Base-by-base conservation (phyloP, 176 grass and related monocot genomes). In the Oryza coarctata region DNA sequence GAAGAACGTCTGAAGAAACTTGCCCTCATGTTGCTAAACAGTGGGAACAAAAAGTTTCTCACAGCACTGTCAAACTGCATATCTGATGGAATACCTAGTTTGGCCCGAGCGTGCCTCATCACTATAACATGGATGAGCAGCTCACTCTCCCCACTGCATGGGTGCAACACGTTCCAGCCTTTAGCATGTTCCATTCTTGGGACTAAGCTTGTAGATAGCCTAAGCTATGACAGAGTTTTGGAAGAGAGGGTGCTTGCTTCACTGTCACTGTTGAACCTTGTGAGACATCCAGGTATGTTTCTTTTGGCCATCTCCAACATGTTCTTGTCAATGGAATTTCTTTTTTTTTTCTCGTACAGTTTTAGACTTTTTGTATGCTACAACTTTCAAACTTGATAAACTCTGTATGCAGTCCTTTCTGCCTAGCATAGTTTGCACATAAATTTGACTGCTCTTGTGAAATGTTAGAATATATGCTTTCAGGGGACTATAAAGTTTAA, bases 171-270 rank as follows among this genome's bases (percentile, higher is more conserved):
- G 71, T 87, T 93, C 71, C 88, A 91, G 80, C 84, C 87, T 70
- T 86, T 94, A 65, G 86, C 88, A 13, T 95, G 87, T 31, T 89
- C 90, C 55, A 66, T 93, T 82, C 90, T 98, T 6, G 89, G 68
- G 10, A 76, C 90, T 60, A 74, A 67, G 63, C 88, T 98, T 71
- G 43, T 98, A 44, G 90, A 95, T 65, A 90, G 87, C 87, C 58
- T 98, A 47, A 89, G 85, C 78, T 98, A 95, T 71, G 88, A 98
- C 74, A 95, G 61, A 70, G 78, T 88, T 78, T 68, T 91, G 20
- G 95, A 98, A 77, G 95, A 98, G 79, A 95, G 96, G 68, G 90
- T 94, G 13, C 86, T 98, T 35, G 90, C 96, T 74, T 93, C 92
- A 69, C 32, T 95, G 43, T 91, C 96, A 34, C 87, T 98, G 64